Base-by-base conservation (phyloP, 306 rosid species). In the Oxytropis ochrocephala region DNA sequence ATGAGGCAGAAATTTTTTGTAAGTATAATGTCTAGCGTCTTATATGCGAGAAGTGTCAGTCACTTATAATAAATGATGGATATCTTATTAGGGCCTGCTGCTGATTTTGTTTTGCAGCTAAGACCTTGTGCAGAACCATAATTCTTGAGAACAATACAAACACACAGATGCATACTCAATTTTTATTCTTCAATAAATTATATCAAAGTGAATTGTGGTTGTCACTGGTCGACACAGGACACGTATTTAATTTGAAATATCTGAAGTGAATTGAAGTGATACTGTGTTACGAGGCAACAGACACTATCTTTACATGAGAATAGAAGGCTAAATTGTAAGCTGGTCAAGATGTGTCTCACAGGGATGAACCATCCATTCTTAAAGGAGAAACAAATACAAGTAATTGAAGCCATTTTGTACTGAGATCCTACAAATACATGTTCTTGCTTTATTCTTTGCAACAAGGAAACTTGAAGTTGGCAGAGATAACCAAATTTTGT, bases 11-110 rank as follows among this genome's bases (percentile, higher is more conserved):
- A n/a, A n/a, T n/a, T n/a, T n/a, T n/a, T n/a, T n/a, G n/a, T n/a
- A 93, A 93, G 98, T 93, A 84, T 59, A 21, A 39, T 49, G 14
- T 6, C 4, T 35, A n/a, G 14, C 42, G n/a, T 35, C 44, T 38
- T 39, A 29, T 48, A 54, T 21, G 4, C n/a, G 17, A 43, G 27
- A 32, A 58, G 51, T 53, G 52, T 48, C n/a, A n/a, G 10, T 8
- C 47, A 33, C 53, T 51, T 54, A 47, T 53, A 54, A 17, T 66
- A 19, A 18, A 55, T 38, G 38, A 11, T 8, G 8, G n/a, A n/a
- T 12, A 24, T 44, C 57, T 47, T 51, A 21, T 58, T 16, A 58
- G 72, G 18, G 27, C 18, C n/a, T n/a, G n/a, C 13, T 60, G 48
- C 62, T 64, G 17, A 43, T 58, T 80, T 59, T 57, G 38, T n/a